Conservation (phyloP, 495 filamentous ascomycete genomes). For the Trichoderma reesei region DNA sequence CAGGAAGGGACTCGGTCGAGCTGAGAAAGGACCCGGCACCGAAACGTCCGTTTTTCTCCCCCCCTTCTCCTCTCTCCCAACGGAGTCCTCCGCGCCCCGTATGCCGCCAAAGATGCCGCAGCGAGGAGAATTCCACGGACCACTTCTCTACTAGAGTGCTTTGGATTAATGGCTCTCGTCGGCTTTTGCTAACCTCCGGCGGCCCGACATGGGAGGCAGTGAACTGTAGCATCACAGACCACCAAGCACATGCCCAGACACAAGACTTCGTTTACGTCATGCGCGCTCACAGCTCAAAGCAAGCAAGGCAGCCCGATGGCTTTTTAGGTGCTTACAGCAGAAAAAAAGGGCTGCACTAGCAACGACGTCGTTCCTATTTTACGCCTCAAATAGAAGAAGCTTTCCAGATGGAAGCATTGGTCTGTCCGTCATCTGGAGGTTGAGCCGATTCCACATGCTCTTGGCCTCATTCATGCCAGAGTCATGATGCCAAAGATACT, state of each 20-base stretch:
- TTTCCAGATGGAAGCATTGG: neutral
- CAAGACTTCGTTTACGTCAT: no score
- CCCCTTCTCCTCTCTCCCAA: neutral
- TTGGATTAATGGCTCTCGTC: neutral
- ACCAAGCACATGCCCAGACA: no score
- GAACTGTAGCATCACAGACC: neutral
- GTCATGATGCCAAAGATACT: no score
- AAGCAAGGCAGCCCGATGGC: neutral
- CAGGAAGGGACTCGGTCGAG: neutral
- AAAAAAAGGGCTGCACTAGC: no score
- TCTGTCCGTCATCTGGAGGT: neutral
- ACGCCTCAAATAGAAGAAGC: neutral
- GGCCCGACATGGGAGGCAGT: neutral
- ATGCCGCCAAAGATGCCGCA: neutral
- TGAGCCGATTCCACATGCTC: neutral
- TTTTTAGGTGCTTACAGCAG: no score
- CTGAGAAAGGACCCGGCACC: neutral
- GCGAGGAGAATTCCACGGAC: neutral
- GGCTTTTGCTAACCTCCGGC: conserved; percentile 4
- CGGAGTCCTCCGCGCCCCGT: no score
- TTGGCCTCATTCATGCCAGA: no score
- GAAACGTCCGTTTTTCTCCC: neutral
- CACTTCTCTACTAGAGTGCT: neutral
- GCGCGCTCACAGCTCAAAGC: neutral
- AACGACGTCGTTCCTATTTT: neutral